Evolutionary conservation across 768 basidiomycete species (phyloP), one percentile per base, ranked within the genome.

Genomic region (Lentinus tigrinus): DNA sequence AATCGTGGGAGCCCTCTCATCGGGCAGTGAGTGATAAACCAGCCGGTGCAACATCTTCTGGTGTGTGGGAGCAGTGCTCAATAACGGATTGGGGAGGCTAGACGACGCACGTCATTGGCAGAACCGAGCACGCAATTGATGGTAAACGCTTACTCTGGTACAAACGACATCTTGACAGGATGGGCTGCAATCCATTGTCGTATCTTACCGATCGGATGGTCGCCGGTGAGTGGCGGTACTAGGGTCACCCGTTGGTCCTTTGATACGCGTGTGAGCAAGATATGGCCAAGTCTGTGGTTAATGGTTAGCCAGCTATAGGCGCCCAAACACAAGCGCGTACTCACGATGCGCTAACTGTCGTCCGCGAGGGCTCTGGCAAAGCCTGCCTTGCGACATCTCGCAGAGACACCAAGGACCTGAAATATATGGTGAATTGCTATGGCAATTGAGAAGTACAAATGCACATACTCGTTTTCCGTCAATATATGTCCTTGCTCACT

Each of bases 141-240:
- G 21, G 43, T 57, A 52, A 16, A 44, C 67, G 27, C 61, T 52
- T 52, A 86, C 85, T 80, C 83, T 36, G 83, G 77, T 47, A 83
- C 74, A 62, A 86, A 87, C n/a, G 75, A 58, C 51, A 73, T 58
- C 47, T 71, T 70, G 13, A 66, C 60, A 40, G 66, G 63, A 19
- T 72, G 65, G 2, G 69, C 65, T 63, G 71, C 57, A 8, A 81
- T 65, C 84, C 83, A 84, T 24, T 77, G 64, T 39, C 81, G 68
- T 19, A 83, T 65, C 21, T 80, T 74, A 14, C 69, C 63, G 56
- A 83, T 73, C 24, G 75, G 61, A 43, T 70, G 71, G 5, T 70
- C 63, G 11, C 80, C 81, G 42, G 69, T 65, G 14, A 87, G 63
- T 10, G 85, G 85, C 26, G 85, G 80, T 21, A 70, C 65, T 24